Percentiles rank a stretch among this genome's conserved stretches.
Evolutionary conservation across 768 basidiomycete genomes (phyloP).

Genomic region (Naganishia friedmannii): DNA sequence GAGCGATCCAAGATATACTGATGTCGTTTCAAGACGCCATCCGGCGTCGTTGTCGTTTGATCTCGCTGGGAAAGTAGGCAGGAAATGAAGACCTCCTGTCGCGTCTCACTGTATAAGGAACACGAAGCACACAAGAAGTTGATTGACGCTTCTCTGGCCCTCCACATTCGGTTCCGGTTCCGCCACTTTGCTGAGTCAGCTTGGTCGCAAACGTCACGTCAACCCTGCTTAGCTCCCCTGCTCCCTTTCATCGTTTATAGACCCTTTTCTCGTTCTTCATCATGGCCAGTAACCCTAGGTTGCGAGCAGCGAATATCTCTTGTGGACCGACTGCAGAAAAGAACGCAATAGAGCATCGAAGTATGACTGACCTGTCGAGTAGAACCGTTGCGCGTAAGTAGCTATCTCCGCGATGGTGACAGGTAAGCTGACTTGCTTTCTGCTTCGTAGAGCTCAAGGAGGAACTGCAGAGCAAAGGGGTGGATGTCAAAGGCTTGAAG

Average conservation of each 20-base stretch:
- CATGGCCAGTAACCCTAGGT: background rate
- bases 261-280: background rate
- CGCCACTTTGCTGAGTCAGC: background rate
- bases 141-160: slow-evolving; percentile 3
- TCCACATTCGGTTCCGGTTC: background rate
- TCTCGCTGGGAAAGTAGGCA: background rate
- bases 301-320: background rate
- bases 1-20: background rate
- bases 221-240: background rate
- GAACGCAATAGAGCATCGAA: background rate
- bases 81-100: background rate
- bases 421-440: background rate
- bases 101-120: background rate
- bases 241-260: background rate
- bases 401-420: background rate
- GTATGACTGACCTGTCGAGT: slow-evolving; percentile 10
- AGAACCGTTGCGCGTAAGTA: slow-evolving; percentile 20
- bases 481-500: slow-evolving; percentile 47
- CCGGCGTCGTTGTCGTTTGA: background rate
- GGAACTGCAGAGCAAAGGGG: slow-evolving; percentile 44
- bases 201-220: background rate
- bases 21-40: background rate
- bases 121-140: slow-evolving; percentile 1
- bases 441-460: slow-evolving; percentile 42
- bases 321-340: background rate